Evolutionary conservation across 1,139 yeast species (phyloP), one percentile per base, ranked within the genome.

Genomic region (Suhomyces maxii): DNA sequence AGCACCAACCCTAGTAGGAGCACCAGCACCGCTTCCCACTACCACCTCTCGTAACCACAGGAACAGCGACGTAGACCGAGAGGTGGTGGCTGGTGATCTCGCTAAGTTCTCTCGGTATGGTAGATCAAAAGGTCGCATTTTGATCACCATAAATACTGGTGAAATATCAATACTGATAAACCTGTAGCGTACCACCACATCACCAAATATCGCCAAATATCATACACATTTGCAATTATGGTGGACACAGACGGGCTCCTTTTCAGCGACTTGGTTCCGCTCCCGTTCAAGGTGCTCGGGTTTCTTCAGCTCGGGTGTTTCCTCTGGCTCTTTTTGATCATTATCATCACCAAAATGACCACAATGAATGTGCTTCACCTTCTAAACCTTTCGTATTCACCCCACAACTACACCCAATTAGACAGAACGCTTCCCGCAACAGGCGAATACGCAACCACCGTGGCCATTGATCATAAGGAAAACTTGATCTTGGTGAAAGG

Each of bases 271-370:
- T n/a, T 48, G 35, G 40, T 74, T 9, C 79, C 80, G 10, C 59
- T 73, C 32, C 77, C 78, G 10, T 72, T 69, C 53, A 59, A 72
- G 47, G 63, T 73, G 37, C 54, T 71, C 7, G 55, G 67, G 25
- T 53, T 69, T 5, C 50, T 73, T 9, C 66, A 67, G 42, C 47
- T 69, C 14, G 77, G 76, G 0, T 59, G 63, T 3, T 53, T 59
- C 7, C 55, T 72, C 38, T 75, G 79, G 78, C 68, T 63, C 42
- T 40, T 58, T 4, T 54, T 73, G 33, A 67, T 69, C 10, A 54
- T 55, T 39, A 53, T 67, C 23, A 63, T 67, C 46, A 63, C 58
- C 47, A 53, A 56, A 23, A 52, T 50, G 32, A 57, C 64, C 37
- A 46, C 52, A 7, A 57, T 75, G 51, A 75, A 72, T 54, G 64